These are phyloP conservation scores for Botrytis byssoidea DNA, from an alignment of 2,329 filamentous ascomycete species.

Conservation along the genomic window DNA sequence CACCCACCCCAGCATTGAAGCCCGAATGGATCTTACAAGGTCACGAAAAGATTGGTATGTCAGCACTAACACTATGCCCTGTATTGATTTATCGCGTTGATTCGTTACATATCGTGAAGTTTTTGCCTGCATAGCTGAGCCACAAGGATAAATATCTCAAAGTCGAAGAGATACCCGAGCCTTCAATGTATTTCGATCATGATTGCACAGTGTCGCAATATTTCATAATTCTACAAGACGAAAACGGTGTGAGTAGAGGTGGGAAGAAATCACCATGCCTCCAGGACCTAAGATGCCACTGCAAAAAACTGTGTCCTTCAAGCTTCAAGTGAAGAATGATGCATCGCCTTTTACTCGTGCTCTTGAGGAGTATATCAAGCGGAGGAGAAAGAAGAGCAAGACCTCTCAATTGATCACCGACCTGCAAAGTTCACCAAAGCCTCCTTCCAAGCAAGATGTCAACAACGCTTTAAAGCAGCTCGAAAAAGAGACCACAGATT, in stretches of 20 bases:
- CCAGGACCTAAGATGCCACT: not conserved
- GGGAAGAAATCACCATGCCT: not conserved
- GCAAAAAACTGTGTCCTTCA: constrained; percentile 8
- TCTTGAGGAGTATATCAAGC: constrained; percentile 8
- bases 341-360: not conserved
- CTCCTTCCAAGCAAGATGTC: constrained; percentile 6
- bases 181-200: not conserved
- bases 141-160: not conserved
- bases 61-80: not conserved
- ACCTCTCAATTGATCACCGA: constrained; percentile 7
- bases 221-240: not conserved
- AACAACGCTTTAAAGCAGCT: constrained; percentile 7
- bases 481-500: constrained; percentile 13
- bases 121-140: not conserved
- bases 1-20: too few relatives aligned
- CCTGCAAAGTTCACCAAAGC: not conserved
- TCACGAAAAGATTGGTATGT: not conserved
- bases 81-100: not conserved
- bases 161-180: not conserved
- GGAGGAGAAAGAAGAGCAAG: constrained; percentile 13
- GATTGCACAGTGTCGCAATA: not conserved
- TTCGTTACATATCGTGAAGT: not conserved
- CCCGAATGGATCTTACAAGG: too few relatives aligned
- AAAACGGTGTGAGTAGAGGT: not conserved
- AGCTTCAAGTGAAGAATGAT: not conserved